These are phyloP conservation scores for Pythium dissimile DNA, from an alignment of 352 stramenopile species.

Conservation along the genomic window DNA sequence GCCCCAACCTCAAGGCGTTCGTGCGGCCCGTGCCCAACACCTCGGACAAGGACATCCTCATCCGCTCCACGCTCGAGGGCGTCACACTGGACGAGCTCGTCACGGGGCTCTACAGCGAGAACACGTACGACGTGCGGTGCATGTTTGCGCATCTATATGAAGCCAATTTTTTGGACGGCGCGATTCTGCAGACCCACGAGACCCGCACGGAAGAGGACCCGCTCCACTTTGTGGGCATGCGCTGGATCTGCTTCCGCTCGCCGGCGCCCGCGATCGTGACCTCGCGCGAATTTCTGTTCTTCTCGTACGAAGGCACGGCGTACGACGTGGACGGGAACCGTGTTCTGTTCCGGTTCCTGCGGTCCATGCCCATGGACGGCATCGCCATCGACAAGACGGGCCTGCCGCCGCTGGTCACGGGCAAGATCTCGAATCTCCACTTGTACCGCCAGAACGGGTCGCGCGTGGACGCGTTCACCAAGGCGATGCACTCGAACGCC, in stretches of 20 bases:
- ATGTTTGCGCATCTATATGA: constrained; percentile 35
- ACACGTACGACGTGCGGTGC: constrained; percentile 32
- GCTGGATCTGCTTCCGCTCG: constrained; percentile 35
- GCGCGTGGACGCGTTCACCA: constrained; percentile 25
- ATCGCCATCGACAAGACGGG: constrained; percentile 11
- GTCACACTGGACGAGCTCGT: constrained; percentile 33
- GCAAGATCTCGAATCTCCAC: constrained; percentile 34
- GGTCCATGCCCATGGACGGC: constrained; percentile 34
- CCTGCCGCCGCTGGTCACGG: constrained; percentile 26
- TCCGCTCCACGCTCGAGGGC: constrained; percentile 25
- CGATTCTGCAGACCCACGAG: constrained; percentile 30
- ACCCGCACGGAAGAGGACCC: constrained; percentile 28
- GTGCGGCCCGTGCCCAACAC: constrained; percentile 21
- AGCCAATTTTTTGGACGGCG: constrained; percentile 37
- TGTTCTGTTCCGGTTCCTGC: constrained; percentile 25
- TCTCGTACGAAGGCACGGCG: constrained; percentile 32
- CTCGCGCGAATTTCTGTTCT: constrained; percentile 37
- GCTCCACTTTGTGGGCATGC: constrained; percentile 43
- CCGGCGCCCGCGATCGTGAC: constrained; percentile 27
- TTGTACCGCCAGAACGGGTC: constrained; percentile 31
- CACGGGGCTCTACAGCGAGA: constrained; percentile 27
- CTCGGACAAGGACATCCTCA: constrained; percentile 32
- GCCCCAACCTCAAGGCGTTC: constrained; percentile 25
- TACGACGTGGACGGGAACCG: constrained; percentile 29
- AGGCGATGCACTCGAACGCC: constrained; percentile 30